Evolutionary conservation across 75 land plant genomes (phyloP).

Genomic region (Selaginella tamariscina): DNA sequence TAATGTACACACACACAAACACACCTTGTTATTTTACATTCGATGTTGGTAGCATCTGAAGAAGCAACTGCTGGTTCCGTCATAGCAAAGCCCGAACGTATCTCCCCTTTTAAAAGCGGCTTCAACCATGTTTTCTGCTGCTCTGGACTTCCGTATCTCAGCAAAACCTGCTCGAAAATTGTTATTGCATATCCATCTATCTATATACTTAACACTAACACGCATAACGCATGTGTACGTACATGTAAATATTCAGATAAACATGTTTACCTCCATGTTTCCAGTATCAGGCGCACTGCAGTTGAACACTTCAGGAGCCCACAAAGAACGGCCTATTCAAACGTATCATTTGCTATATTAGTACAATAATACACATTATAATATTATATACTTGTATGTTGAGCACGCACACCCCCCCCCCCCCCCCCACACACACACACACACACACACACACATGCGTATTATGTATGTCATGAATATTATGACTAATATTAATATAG

Average conservation of each 20-base stretch:
- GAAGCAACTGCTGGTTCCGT: conserved; percentile 98
- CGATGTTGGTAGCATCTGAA: conserved; percentile 97
- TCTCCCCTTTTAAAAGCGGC: conserved; percentile 81
- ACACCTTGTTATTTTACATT: conserved; percentile 75
- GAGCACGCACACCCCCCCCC: no score
- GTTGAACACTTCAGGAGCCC: conserved; percentile 91
- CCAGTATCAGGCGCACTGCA: conserved; percentile 96
- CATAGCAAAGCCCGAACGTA: conserved; percentile 98
- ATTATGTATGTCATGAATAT: no score
- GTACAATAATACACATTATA: no score
- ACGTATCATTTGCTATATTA: no score
- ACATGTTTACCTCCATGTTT: conserved; percentile 80
- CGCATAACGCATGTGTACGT: neutral
- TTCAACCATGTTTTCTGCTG: conserved; percentile 72
- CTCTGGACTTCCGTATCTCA: conserved; percentile 77
- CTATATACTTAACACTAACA: neutral
- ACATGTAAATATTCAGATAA: neutral
- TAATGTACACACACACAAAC: neutral
- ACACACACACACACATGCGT: no score
- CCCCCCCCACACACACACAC: no score
- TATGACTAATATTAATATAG: no score
- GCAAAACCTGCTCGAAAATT: conserved; percentile 50
- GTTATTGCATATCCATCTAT: neutral
- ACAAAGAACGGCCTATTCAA: conserved; percentile 66
- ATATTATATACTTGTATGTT: no score